Base-by-base conservation (phyloP, 129 eudicot species). In the sunflower (Helianthus annuus) region DNA sequence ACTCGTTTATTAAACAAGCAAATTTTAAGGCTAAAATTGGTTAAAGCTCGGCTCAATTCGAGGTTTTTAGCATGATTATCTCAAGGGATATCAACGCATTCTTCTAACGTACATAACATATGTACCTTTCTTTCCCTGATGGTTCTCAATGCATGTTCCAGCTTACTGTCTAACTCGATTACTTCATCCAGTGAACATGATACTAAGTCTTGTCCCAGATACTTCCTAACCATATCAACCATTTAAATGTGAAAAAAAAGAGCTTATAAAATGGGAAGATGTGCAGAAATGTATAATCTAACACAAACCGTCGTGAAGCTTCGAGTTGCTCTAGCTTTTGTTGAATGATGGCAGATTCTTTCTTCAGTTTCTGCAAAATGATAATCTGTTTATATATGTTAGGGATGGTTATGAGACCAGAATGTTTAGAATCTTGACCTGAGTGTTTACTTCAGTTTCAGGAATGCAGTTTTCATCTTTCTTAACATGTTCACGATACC, bases 51-150 rank as follows among this genome's bases (percentile, higher is more conserved):
- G 22, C 22, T 19, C 22, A 19, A 19, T 19, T 19, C 22, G 22
- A 19, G 22, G 22, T 19, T 19, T 19, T 19, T 19, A 19, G 22
- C 22, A 19, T 19, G 22, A 19, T 19, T 19, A 19, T 19, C 22
- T 19, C 22, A n/a, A n/a, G n/a, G n/a, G n/a, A n/a, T n/a, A n/a
- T n/a, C n/a, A n/a, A 19, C 22, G 22, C 22, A 0, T 19, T 19
- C 22, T 0, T 39, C 45, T 39, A 39, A 7, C 8, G 8, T 6
- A 54, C 10, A 10, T 13, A 4, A 3, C 5, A 0, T 34, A 38
- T 9, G n/a, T 76, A 87, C 92, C 89, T 84, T 87, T 70, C 83
- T 79, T 32, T 73, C 82, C 74, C 92, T 79, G 42, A 87, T 67
- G 66, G 66, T 84, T 59, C 63, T 76, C 66, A 87, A 79, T 78